Base-by-base conservation (phyloP, 2,329 filamentous ascomycete species). In the Xylariaceae sp. region DNA sequence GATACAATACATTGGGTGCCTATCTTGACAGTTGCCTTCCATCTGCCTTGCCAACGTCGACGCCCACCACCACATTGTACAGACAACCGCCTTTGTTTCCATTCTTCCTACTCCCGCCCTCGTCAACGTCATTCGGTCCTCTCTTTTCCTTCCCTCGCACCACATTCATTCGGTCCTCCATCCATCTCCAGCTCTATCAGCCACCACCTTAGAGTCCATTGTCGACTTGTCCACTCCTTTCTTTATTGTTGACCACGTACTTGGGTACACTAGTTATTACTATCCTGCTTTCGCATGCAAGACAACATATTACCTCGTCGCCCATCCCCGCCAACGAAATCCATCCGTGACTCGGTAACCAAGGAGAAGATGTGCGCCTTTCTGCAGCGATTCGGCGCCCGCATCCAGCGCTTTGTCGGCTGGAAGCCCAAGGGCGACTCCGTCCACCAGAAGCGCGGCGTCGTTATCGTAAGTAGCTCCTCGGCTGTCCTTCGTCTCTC, bases 401-500 rank as follows among this genome's bases (percentile, higher is more conserved):
- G 65, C 63, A 53, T 71, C 2, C 68, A 69, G 37, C 64, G 64
- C 17, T 61, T 70, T 55, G 39, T 70, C 30, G 66, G 67, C 17
- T 23, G 58, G 44, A 69, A 67, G 55, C 57, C 66, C 23, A 66
- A 68, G 53, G 52, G 62, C 13, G 42, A 60, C 39, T 53, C 60
- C 3, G 55, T 63, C 1, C 45, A 50, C 8, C 65, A 71, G 59
- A 66, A 68, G 60, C 64, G 60, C 34, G 56, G 53, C 4, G 54
- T 71, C 15, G 65, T 69, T 50, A 71, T 71, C 42, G 69, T 71
- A 66, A 53, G 69, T 67, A 37, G 34, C 23, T 45, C 17, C 55
- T 30, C 17, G 17, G 51, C 53, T 52, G 44, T 49, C 18, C 30
- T 10, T 13, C 11, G 6, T 44, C 35, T 37, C 53, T n/a, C n/a